phyloP scores from a whole-genome alignment of 345 rosid genomes.

The Citrus sp. region DNA sequence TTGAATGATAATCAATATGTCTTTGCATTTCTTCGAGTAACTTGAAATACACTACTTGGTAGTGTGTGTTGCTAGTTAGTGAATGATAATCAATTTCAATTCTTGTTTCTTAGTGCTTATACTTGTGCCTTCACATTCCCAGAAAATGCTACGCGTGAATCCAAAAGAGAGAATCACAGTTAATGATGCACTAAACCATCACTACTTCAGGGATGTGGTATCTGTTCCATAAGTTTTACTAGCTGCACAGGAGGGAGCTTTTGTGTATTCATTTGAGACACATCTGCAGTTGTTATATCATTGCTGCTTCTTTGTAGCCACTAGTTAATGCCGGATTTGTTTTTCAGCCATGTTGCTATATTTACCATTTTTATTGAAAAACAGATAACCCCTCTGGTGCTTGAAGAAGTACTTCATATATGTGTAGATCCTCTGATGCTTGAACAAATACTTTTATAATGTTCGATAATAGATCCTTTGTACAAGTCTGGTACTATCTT shows the following conservation, averaged over 20 bases:
- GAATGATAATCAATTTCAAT: not conserved
- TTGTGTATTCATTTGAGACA: not conserved
- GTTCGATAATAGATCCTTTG: too few species aligned
- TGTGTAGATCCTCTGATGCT: too few species aligned
- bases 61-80: not conserved
- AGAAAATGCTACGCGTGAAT: not conserved
- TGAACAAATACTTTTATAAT: too few species aligned
- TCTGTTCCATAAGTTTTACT: not conserved
- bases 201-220: not conserved
- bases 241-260: not conserved
- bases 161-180: not conserved
- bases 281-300: too few species aligned
- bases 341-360: too few species aligned
- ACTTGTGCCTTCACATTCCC: not conserved
- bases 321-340: too few species aligned
- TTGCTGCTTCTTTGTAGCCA: too few species aligned
- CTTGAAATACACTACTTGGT: not conserved
- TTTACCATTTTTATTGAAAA: too few species aligned
- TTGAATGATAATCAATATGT: too few species aligned
- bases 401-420: not conserved
- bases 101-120: too few species aligned
- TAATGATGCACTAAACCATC: not conserved
- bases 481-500: too few species aligned
- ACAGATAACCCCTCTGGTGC: not conserved
- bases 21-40: too few species aligned